Percentiles rank a stretch among this genome's conserved stretches.
phyloP scores from a whole-genome alignment of 2,329 filamentous ascomycete genomes.

The Zasmidium cellare region DNA sequence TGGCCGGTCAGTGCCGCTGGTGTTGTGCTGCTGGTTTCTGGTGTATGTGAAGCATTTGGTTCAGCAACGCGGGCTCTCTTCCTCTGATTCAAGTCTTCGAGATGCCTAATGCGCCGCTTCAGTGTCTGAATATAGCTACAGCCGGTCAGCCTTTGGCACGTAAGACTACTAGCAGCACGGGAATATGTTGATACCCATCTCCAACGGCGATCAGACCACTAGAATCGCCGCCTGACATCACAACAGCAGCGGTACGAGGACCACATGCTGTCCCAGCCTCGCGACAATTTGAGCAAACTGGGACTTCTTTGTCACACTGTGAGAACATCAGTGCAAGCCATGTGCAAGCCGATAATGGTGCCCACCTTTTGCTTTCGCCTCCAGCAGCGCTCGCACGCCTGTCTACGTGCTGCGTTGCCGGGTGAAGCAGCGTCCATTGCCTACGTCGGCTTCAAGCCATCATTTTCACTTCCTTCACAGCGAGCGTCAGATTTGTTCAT shows the following conservation, averaged over 20 bases:
- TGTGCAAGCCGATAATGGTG: no score
- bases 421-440: background rate
- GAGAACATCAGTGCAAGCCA: no score
- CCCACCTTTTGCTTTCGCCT: conserved; percentile 11
- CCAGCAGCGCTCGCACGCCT: conserved; percentile 9
- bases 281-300: background rate
- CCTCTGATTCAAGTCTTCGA: background rate
- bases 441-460: no score
- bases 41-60: background rate
- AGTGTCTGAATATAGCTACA: conserved; percentile 2
- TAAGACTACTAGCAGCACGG: no score
- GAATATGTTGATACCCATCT: no score
- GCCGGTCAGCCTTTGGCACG: background rate
- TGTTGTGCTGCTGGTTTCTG: background rate
- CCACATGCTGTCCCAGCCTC: conserved; percentile 1
- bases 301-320: no score
- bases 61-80: background rate
- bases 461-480: no score
- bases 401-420: background rate
- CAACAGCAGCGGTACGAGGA: background rate
- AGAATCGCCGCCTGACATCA: no score
- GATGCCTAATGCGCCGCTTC: conserved; percentile 2
- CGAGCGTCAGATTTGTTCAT: no score
- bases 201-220: no score
- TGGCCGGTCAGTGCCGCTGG: no score